Conservation (phyloP, 176 grass and related monocot genomes). For the Oropetium thomaeum region DNA sequence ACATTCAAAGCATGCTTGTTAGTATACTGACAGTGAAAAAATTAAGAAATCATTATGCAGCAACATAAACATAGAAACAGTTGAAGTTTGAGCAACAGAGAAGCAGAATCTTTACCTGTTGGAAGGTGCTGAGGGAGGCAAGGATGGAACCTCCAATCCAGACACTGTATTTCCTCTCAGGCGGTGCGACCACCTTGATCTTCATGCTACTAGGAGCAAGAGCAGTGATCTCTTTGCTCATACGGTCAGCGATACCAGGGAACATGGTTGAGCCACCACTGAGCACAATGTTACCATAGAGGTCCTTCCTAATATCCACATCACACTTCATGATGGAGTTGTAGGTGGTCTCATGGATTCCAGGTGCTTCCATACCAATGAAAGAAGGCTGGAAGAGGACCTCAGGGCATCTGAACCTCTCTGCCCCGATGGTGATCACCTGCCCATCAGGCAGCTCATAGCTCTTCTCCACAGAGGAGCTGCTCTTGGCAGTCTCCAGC, state of each 20-base stretch:
- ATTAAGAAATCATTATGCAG: background rate
- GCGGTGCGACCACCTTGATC: conserved; percentile 56
- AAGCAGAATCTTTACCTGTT: conserved; percentile 44
- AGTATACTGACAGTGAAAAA: background rate
- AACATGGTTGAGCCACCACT: conserved; percentile 88
- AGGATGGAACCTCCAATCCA: conserved; percentile 86
- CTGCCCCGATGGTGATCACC: conserved; percentile 77
- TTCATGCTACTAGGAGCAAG: no score
- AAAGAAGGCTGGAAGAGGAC: conserved; percentile 77
- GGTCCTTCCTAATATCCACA: conserved; percentile 75
- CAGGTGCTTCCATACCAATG: conserved; percentile 61
- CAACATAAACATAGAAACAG: background rate
- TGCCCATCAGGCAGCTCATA: conserved; percentile 68
- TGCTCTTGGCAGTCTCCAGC: conserved; percentile 46
- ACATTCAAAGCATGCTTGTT: conserved; percentile 10
- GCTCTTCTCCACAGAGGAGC: conserved; percentile 61
- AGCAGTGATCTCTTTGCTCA: no score
- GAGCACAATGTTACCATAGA: conserved; percentile 68
- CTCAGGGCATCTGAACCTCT: conserved; percentile 79
- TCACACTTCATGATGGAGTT: conserved; percentile 89
- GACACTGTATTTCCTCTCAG: conserved; percentile 71
- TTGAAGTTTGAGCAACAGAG: background rate
- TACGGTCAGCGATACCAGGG: conserved; percentile 69
- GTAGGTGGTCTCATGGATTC: conserved; percentile 78
- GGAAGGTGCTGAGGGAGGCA: conserved; percentile 73